Evolutionary conservation across 257 asterid genomes (phyloP), one percentile per base, ranked within the genome.

Genomic region (Coffea eugenioides): DNA sequence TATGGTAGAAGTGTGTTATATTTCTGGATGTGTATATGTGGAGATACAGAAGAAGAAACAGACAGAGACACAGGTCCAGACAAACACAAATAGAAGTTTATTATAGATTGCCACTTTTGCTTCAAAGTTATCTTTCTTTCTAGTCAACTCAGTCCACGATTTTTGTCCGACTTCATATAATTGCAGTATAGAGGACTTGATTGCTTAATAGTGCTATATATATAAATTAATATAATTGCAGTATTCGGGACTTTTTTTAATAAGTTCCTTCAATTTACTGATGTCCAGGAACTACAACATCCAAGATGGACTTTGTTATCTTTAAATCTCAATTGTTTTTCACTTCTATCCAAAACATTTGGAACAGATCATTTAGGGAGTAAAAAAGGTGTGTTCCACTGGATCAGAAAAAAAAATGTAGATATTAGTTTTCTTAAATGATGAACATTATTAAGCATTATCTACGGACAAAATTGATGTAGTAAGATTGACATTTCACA

Each of bases 321-420:
- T 69, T 16, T n/a, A 36, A 75, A 78, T 64, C 73, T 71, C 75
- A 56, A 6, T 43, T 20, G 23, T 56, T 54, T 76, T 56, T 66
- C 31, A 31, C 27, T 69, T 21, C 21, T 6, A 18, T 69, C 57
- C 5, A 69, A 16, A 69, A 27, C 4, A 68, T 51, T n/a, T 49
- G 13, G 62, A 15, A 0, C n/a, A 0, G 6, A 57, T 18, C 8
- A 57, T 16, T 18, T 57, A 3, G n/a, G 64, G 20, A 3, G 25
- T 31, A 31, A 31, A 31, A 31, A 31, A 31, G 34, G 34, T 31
- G 34, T 31, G 34, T 31, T 31, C 34, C 34, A 31, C 34, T 31
- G 34, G 34, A 31, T 31, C 34, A 31, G 4, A 57, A 57, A 5
- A 57, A 57, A 71, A 68, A 41, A 8, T 68, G 16, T 23, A 54